Conservation (phyloP, 331 rosid species). For the Quercus lobata region DNA sequence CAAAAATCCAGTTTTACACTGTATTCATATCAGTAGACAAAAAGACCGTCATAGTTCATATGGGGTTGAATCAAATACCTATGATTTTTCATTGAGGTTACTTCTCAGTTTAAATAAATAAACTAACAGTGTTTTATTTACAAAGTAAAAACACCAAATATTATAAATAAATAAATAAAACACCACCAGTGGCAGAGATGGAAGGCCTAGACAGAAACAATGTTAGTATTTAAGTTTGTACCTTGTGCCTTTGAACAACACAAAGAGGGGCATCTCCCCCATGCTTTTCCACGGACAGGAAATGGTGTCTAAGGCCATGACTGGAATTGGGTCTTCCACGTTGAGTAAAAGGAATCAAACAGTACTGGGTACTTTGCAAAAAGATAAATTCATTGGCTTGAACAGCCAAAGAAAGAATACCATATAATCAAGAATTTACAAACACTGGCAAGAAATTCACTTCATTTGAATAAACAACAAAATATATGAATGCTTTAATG, state of each 20-base stretch:
- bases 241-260: constrained; percentile 34
- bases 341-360: background rate
- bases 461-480: background rate
- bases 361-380: too few species aligned
- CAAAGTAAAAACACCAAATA: background rate
- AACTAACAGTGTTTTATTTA: background rate
- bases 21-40: background rate
- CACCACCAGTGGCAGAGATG: too few species aligned
- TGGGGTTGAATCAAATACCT: background rate
- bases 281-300: background rate
- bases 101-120: background rate
- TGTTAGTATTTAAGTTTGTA: background rate
- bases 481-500: background rate
- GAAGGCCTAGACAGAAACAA: background rate
- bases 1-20: background rate
- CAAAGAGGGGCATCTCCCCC: constrained; percentile 17
- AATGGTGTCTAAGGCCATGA: background rate
- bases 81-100: background rate
- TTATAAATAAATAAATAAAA: background rate
- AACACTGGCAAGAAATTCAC: background rate
- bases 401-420: background rate
- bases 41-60: background rate
- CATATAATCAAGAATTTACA: background rate
- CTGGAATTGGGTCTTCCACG: background rate
- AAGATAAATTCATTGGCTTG: background rate